Base-by-base conservation (phyloP, 805 yeast species). In the Candida xyloterini region DNA sequence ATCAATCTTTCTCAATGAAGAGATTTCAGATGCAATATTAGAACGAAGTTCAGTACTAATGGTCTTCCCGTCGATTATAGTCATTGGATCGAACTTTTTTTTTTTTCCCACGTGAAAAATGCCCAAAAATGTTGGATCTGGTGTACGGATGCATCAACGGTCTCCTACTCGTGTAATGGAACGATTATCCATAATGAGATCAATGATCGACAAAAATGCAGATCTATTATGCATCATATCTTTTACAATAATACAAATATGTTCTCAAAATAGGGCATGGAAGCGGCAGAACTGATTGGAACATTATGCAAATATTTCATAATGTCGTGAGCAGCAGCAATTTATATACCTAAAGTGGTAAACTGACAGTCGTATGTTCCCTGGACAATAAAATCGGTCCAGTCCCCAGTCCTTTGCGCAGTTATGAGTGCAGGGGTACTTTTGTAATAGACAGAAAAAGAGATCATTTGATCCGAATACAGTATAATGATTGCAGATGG, bases 61-160 rank as follows among this genome's bases (percentile, higher is more conserved):
- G 10, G 70, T 64, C 49, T 78, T 80, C 33, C 89, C 89, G 56
- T 81, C 84, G 29, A 81, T 77, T 27, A 66, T 50, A 15, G 56
- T 33, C 63, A 59, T 16, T 35, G 15, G 27, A 28, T 18, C 26
- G 18, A 25, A 16, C 20, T 18, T 5, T 23, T 5, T 10, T 23
- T 29, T 24, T 37, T 33, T 34, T 40, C 33, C 30, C 37, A 30
- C 38, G 31, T 33, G 37, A 27, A 37, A 31, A 27, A 27, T 11
- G 3, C 11, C 7, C 13, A 18, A 38, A 38, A 38, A 22, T 35
- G 40, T 41, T 35, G 40, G 33, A 14, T 18, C 20, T 18, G 20
- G 20, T 18, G 20, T 18, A 18, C 20, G 20, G 20, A 18, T 18
- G 20, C n/a, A n/a, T 18, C 20, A 18, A 18, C 20, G 20, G 20